Evolutionary conservation across 768 basidiomycete species (phyloP), one percentile per base, ranked within the genome.

Genomic region (Mycena albidolilacea): DNA sequence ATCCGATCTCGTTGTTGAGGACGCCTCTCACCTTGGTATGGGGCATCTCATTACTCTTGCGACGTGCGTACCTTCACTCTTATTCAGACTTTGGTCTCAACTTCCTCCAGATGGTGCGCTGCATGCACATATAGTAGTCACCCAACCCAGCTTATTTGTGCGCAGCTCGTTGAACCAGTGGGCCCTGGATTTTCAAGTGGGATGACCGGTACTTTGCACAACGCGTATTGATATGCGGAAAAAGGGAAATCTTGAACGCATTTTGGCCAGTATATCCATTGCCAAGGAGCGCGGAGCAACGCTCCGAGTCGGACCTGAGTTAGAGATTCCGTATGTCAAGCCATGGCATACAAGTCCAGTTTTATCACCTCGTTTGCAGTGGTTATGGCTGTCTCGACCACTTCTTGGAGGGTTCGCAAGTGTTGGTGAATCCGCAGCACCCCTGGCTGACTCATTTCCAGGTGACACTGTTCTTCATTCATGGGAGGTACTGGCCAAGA

Each of bases 381-480:
- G 98, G 97, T 5, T 99, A 99, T 84, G 98, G 98, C 4, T 99
- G 98, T 82, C 87, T 96, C 64, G 98, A 99, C 79, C 97, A 99
- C 78, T 99, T 99, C 80, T 87, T 99, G 0, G 98, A 99, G 86
- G 97, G 97, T 95, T 58, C 55, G 55, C 11, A 58, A 67, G 12
- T 7, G 7, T 60, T 2, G 59, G 35, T 23, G 15, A 60, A 37
- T 71, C 41, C 50, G 17, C 37, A 64, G 58, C 30, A 12, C 44
- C 21, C 60, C 39, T 46, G 30, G 39, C 68, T 73, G 38, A 76
- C 52, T 30, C 23, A 60, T 60, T 52, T 57, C 23, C 79, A 99
- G 97, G 97, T 58, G 98, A 99, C 79, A 99, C 97, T 10, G 90
- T 94, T 58, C 87, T 98, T 19, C 98, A 99, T 82, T 97, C 98